Conservation (phyloP, 805 yeast species). For the Monosporozyma yasuniensis region DNA sequence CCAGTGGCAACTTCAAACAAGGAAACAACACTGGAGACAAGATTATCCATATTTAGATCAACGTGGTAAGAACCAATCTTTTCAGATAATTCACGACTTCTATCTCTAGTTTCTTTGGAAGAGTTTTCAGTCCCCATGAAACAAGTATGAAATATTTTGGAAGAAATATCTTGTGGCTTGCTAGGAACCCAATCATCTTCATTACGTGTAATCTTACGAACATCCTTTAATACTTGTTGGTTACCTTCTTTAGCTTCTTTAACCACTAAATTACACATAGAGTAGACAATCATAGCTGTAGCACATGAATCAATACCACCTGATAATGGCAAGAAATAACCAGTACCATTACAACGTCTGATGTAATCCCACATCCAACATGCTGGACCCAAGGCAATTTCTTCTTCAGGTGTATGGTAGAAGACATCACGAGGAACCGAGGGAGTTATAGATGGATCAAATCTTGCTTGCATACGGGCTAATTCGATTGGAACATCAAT, state of each 20-base stretch:
- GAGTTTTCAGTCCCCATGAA: conserved; percentile 97
- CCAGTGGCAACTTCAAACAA: conserved; percentile 88
- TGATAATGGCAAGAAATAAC: conserved; percentile 85
- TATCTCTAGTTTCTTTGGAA: conserved; percentile 70
- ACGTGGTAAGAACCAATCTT: conserved; percentile 83
- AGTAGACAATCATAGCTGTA: conserved; percentile 86
- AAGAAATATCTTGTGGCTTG: conserved; percentile 68
- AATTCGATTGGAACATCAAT: conserved; percentile 57
- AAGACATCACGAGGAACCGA: conserved; percentile 41
- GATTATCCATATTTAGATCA: conserved; percentile 82
- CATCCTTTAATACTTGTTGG: conserved; percentile 67
- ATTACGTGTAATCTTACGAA: conserved; percentile 55
- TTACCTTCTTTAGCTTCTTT: conserved; percentile 62
- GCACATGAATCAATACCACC: conserved; percentile 99
- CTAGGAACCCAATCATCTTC: conserved; percentile 56
- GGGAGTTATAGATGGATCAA: conserved; percentile 56
- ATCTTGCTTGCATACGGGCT: conserved; percentile 49
- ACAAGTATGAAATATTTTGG: conserved; percentile 72
- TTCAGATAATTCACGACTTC: conserved; percentile 70
- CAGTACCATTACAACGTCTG: conserved; percentile 82
- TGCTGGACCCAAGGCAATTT: conserved; percentile 96
- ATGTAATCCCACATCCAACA: conserved; percentile 99
- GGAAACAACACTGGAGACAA: conserved; percentile 63
- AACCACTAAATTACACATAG: conserved; percentile 85
- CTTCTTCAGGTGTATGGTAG: conserved; percentile 85